phyloP scores from a whole-genome alignment of 768 basidiomycete genomes.

The Clitopilus passeckerianus region DNA sequence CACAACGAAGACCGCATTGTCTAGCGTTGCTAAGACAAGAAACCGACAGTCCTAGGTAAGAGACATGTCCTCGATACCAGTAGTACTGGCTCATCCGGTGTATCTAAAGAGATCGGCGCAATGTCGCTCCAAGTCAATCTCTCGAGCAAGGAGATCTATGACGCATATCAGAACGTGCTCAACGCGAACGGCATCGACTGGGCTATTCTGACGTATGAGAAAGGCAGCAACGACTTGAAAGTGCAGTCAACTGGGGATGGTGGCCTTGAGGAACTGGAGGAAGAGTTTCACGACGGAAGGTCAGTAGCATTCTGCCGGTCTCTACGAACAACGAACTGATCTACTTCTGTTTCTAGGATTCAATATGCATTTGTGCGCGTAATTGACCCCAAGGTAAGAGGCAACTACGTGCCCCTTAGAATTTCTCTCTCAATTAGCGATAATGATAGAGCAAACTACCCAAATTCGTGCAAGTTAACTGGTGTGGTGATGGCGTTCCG shows the following conservation, averaged over 20 bases:
- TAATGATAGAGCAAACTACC: conserved; percentile 63
- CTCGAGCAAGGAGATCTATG: conserved; percentile 63
- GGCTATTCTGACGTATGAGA: conserved; percentile 78
- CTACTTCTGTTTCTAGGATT: conserved; percentile 46
- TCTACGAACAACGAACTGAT: conserved; percentile 7
- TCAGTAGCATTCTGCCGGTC: conserved; percentile 24
- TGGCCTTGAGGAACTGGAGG: conserved; percentile 87
- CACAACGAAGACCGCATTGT: not conserved
- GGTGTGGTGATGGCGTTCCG: conserved; percentile 97
- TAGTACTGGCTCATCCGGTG: too few relatives aligned
- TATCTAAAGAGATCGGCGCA: not conserved
- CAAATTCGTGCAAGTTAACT: conserved; percentile 94
- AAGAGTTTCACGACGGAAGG: conserved; percentile 95
- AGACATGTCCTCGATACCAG: too few relatives aligned
- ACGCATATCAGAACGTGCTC: conserved; percentile 74
- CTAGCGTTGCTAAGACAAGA: not conserved
- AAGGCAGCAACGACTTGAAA: conserved; percentile 80
- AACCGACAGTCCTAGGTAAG: not conserved
- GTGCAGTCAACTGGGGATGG: conserved; percentile 82
- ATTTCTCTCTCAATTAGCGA: conserved; percentile 1
- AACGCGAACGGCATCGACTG: conserved; percentile 67
- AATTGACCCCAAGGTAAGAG: conserved; percentile 73
- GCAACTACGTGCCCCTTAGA: not conserved
- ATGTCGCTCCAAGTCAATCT: conserved; percentile 85
- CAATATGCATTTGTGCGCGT: conserved; percentile 92